phyloP scores from a whole-genome alignment of 164 flowering plant genomes.

The Stephania cephalantha region DNA sequence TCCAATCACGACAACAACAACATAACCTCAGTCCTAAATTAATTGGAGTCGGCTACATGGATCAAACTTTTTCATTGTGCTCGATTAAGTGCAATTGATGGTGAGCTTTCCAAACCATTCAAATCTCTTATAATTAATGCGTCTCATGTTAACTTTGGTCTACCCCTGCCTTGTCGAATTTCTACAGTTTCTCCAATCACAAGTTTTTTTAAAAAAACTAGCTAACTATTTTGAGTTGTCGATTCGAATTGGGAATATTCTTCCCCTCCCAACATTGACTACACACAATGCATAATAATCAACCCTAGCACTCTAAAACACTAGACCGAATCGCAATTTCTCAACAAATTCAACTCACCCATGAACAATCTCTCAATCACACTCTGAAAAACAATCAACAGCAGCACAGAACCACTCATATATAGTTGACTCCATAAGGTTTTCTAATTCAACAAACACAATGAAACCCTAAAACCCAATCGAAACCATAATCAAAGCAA shows the following conservation, averaged over 20 bases:
- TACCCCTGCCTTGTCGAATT: not conserved
- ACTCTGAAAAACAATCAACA: not conserved
- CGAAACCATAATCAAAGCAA: not conserved
- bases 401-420: not conserved
- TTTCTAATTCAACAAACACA: not conserved
- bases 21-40: no score
- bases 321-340: not conserved
- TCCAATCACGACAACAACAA: not conserved
- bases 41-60: no score
- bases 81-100: no score
- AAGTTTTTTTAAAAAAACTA: not conserved
- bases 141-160: no score
- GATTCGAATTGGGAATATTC: not conserved
- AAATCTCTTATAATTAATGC: no score
- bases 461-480: not conserved
- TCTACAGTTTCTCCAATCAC: not conserved
- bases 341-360: not conserved
- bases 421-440: not conserved
- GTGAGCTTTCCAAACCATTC: no score
- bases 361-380: not conserved
- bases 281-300: not conserved
- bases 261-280: not conserved
- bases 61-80: no score
- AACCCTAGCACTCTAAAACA: not conserved
- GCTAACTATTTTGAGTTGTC: not conserved